Conservation (phyloP, 2,329 filamentous ascomycete species). For the Sporothrix sp. region DNA sequence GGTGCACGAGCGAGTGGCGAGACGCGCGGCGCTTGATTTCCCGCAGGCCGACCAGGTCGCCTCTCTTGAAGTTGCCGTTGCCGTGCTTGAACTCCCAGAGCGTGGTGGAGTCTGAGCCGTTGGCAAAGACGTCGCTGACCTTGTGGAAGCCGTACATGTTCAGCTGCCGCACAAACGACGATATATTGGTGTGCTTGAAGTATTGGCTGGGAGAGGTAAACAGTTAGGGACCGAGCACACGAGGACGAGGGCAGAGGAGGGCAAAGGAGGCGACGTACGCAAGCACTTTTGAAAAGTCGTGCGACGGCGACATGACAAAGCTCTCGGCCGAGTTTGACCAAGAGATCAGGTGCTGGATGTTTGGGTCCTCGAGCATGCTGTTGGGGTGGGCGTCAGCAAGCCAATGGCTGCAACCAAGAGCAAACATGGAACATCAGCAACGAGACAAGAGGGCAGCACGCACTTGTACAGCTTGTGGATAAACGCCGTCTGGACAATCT, state of each 20-base stretch:
- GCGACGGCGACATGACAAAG: conserved; percentile 96
- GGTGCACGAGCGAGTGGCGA: conserved; percentile 82
- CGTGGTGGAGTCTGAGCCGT: conserved; percentile 82
- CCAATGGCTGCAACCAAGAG: too few species aligned
- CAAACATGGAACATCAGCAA: too few species aligned
- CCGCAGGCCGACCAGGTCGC: conserved; percentile 78
- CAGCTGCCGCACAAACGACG: conserved; percentile 91
- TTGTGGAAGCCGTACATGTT: conserved; percentile 99
- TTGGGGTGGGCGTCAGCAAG: not conserved
- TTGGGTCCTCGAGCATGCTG: conserved; percentile 93
- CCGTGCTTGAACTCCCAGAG: conserved; percentile 99
- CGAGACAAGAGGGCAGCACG: too few species aligned
- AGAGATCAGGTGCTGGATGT: conserved; percentile 89
- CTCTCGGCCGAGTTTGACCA: conserved; percentile 93
- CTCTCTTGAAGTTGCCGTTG: conserved; percentile 92
- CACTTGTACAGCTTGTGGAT: conserved; percentile 99
- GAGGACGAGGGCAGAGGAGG: conserved; percentile 13
- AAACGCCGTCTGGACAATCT: conserved; percentile 96
- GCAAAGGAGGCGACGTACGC: conserved; percentile 54
- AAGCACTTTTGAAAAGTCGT: conserved; percentile 95
- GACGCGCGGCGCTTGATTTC: conserved; percentile 96
- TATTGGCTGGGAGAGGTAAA: conserved; percentile 59
- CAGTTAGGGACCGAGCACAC: conserved; percentile 13
- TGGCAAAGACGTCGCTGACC: conserved; percentile 98
- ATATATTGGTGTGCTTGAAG: conserved; percentile 99